Base-by-base conservation (phyloP, 2,329 filamentous ascomycete genomes). In the Diplodia corticola region DNA sequence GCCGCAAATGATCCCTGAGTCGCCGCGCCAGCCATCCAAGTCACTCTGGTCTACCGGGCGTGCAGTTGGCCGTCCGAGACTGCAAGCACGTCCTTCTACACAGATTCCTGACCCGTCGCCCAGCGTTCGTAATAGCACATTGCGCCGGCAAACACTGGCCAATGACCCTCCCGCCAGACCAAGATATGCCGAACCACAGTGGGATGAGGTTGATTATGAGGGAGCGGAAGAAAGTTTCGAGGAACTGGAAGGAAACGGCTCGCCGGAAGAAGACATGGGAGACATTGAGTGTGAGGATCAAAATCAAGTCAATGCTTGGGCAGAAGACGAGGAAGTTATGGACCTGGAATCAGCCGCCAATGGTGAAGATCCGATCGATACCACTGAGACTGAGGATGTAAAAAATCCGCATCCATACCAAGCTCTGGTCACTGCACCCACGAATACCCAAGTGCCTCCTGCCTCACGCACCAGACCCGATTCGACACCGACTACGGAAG, bases 211-310 rank as follows among this genome's bases (percentile, higher is more conserved):
- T 7, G 37, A 22, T 4, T 24, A 30, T 26, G 28, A 33, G 2
- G 7, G 33, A 7, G 55, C 30, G 15, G 55, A 30, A 22, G 70
- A 53, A 66, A 69, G 50, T 33, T 57, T 63, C 1, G 49, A 40
- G 35, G 35, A 61, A 20, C 37, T 57, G 35, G 57, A 71, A 15
- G 60, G 75, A 1, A 61, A 76, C 54, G 72, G n/a, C 3, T 22
- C 28, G 4, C 37, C 30, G 5, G 24, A 22, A 30, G 12, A 7
- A 15, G 24, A 48, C 37, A 4, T 7, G 20, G 53, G 12, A 4
- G n/a, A 4, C 10, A 26, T 40, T 35, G 30, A 40, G 33, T 22
- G 26, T 33, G 53, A 44, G 12, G 30, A 53, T n/a, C 26, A 53
- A 33, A 26, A 28, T 20, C 51, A 35, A 20, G 28, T 35, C n/a